Conservation (phyloP, 2,329 filamentous ascomycete species). For the Helotiales sp. region DNA sequence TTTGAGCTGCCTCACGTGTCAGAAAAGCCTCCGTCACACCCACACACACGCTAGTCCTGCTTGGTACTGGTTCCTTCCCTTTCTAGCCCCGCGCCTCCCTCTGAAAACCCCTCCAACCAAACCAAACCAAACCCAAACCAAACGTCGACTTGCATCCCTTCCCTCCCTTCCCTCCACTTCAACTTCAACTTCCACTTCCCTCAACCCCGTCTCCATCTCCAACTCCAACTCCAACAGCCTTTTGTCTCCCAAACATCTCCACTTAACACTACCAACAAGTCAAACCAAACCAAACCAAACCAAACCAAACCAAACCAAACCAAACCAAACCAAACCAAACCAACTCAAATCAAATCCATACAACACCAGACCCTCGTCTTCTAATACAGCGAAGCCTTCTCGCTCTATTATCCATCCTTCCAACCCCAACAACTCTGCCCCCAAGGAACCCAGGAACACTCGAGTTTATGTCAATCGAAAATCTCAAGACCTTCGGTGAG, state of each 20-base stretch:
- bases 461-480: conserved; percentile 99
- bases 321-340: neutral
- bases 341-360: neutral
- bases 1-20: no score
- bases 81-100: neutral
- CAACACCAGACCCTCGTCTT: conserved; percentile 14
- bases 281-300: neutral
- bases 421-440: conserved; percentile 32
- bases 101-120: neutral
- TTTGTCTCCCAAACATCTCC: conserved; percentile 18
- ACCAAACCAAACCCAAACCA: neutral
- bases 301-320: conserved; percentile 4
- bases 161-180: neutral
- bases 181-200: neutral
- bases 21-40: no score
- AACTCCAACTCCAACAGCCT: conserved; percentile 2
- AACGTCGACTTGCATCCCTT: no score
- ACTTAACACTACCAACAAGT: conserved; percentile 2
- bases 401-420: conserved; percentile 27
- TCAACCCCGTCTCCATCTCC: conserved; percentile 2
- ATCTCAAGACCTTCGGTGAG: conserved; percentile 94
- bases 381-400: conserved; percentile 34
- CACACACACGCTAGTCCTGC: no score
- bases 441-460: conserved; percentile 61
- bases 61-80: neutral